Evolutionary conservation across 1,284 basidiomycete genomes (phyloP).

Genomic region (Cutaneotrichosporon sp.): DNA sequence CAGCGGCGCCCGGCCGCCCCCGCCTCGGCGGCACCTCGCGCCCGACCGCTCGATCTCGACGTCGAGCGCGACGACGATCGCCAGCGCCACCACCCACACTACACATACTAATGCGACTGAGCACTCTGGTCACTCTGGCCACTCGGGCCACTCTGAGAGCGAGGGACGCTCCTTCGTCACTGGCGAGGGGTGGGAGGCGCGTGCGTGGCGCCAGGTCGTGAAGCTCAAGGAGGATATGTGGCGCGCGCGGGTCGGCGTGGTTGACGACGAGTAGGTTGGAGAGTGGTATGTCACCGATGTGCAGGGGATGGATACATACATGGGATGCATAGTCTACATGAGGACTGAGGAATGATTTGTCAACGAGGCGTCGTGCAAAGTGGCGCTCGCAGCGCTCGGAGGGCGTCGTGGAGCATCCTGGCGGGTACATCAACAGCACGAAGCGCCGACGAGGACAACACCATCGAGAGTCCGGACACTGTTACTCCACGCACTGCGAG

Average conservation of each 20-base stretch:
- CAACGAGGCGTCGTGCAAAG: no score
- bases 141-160: neutral
- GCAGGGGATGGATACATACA: no score
- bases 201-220: constrained; percentile 78
- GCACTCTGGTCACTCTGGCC: neutral
- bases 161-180: constrained; percentile 23
- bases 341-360: no score
- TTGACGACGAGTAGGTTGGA: constrained; percentile 13
- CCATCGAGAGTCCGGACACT: no score
- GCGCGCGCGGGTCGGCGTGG: constrained; percentile 68
- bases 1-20: neutral
- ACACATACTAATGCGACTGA: neutral
- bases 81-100: neutral
- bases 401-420: no score
- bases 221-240: constrained; percentile 83
- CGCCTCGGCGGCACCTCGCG: neutral
- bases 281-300: no score
- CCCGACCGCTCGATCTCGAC: neutral
- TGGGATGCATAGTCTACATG: no score
- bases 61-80: neutral
- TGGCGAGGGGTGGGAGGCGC: constrained; percentile 80
- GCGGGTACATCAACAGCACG: no score
- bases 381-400: no score
- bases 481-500: no score
- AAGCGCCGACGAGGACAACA: no score